These are phyloP conservation scores for Spathaspora jeffriesii DNA, from an alignment of 1,139 yeast species.

Conservation along the genomic window DNA sequence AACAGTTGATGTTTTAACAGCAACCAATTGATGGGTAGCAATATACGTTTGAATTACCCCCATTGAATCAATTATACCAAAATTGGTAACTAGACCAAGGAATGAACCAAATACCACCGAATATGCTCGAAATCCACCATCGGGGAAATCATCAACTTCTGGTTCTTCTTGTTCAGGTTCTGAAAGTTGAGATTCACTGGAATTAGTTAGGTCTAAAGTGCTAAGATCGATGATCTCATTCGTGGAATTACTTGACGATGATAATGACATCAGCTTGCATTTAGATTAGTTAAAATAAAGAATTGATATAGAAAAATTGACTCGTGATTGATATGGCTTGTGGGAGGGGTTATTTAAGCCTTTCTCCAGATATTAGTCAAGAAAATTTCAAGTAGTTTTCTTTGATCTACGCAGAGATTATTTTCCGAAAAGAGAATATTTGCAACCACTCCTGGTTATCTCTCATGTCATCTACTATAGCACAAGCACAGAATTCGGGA, in stretches of 20 bases:
- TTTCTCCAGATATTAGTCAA: background rate
- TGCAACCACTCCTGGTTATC: background rate
- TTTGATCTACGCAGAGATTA: background rate
- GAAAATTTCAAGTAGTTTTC: background rate
- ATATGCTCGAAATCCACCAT: slow-evolving; percentile 32
- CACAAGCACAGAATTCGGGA: no score
- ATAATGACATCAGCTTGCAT: background rate
- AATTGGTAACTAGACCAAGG: slow-evolving; percentile 29
- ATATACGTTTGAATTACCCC: slow-evolving; percentile 39
- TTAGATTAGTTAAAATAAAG: background rate
- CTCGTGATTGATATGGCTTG: background rate
- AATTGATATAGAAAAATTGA: background rate
- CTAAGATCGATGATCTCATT: background rate
- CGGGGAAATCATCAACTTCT: slow-evolving; percentile 14
- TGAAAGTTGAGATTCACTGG: background rate
- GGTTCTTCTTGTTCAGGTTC: background rate
- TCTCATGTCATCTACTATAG: no score
- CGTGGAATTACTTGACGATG: background rate
- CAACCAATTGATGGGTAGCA: slow-evolving; percentile 30
- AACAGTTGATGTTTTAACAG: slow-evolving; percentile 17
- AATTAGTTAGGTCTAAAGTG: background rate
- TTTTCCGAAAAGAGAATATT: background rate
- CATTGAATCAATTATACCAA: slow-evolving; percentile 33
- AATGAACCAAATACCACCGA: slow-evolving; percentile 35
- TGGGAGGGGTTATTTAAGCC: no score